Percentiles rank a stretch among this genome's conserved stretches.
Conservation (phyloP, 73 alveolate species). For the Uronychia setigera region DNA sequence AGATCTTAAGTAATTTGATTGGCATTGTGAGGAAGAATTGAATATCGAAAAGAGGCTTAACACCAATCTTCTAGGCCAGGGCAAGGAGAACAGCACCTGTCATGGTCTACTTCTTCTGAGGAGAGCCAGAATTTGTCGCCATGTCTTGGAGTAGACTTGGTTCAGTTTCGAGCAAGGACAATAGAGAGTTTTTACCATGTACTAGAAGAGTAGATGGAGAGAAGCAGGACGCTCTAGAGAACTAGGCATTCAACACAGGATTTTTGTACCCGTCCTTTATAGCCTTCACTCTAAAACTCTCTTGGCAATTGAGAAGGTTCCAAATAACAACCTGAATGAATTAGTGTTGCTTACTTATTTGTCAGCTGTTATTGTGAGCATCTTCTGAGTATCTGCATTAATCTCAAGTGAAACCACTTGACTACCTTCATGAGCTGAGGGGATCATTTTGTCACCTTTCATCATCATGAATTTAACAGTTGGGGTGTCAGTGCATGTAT, state of each 20-base stretch:
- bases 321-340: not conserved
- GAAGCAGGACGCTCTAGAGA: not conserved
- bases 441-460: not conserved
- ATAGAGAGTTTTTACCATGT: not conserved
- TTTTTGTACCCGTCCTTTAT: not conserved
- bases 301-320: not conserved
- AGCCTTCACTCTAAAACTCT: not conserved
- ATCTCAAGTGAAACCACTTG: not conserved
- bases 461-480: conserved; percentile 3
- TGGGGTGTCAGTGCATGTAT: conserved; percentile 35
- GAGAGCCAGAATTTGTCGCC: not conserved
- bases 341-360: not conserved
- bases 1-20: not conserved
- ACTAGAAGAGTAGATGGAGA: not conserved
- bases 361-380: not conserved
- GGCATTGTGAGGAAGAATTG: not conserved
- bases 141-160: not conserved
- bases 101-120: not conserved
- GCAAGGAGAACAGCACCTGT: not conserved
- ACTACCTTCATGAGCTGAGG: not conserved
- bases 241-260: not conserved
- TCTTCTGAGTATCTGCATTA: not conserved
- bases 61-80: not conserved
- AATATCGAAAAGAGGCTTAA: not conserved
- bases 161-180: not conserved